Evolutionary conservation across 1,139 yeast species (phyloP).

Genomic region (Magnusiomyces fungicola): DNA sequence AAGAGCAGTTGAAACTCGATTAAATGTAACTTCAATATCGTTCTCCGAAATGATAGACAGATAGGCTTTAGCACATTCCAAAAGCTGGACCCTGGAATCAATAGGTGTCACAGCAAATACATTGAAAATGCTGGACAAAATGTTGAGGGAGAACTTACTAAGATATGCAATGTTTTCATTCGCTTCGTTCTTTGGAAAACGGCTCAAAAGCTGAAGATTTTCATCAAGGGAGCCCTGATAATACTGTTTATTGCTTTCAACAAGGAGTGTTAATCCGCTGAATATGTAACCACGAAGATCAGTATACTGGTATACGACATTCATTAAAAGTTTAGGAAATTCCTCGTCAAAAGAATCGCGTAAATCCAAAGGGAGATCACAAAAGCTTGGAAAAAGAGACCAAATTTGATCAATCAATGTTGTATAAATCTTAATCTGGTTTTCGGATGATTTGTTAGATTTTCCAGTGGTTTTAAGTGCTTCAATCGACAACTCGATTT

Average conservation of each 20-base stretch:
- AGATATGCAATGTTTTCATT: slow-evolving; percentile 52
- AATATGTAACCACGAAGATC: slow-evolving; percentile 74
- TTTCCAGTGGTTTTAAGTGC: slow-evolving; percentile 29
- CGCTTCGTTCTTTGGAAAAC: slow-evolving; percentile 53
- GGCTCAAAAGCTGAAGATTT: slow-evolving; percentile 52
- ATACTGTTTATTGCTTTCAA: slow-evolving; percentile 66
- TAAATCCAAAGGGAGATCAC: slow-evolving; percentile 79
- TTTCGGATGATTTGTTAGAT: slow-evolving; percentile 42
- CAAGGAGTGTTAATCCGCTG: slow-evolving; percentile 68
- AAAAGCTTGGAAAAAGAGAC: slow-evolving; percentile 84
- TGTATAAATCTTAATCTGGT: slow-evolving; percentile 65
- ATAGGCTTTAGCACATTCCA: slow-evolving; percentile 80
- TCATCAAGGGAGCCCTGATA: slow-evolving; percentile 48
- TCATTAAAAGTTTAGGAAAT: slow-evolving; percentile 74
- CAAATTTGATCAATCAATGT: slow-evolving; percentile 88
- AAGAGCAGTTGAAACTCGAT: slow-evolving; percentile 74
- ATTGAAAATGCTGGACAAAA: slow-evolving; percentile 81
- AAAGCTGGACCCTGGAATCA: slow-evolving; percentile 73
- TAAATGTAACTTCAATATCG: slow-evolving; percentile 69
- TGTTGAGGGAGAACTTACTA: slow-evolving; percentile 57
- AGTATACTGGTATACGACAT: slow-evolving; percentile 63
- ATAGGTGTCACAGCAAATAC: slow-evolving; percentile 83
- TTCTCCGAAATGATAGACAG: slow-evolving; percentile 59
- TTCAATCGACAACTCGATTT: slow-evolving; percentile 45
- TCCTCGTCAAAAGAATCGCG: slow-evolving; percentile 54